Base-by-base conservation (phyloP, 768 basidiomycete species). In the Trametes villosa region DNA sequence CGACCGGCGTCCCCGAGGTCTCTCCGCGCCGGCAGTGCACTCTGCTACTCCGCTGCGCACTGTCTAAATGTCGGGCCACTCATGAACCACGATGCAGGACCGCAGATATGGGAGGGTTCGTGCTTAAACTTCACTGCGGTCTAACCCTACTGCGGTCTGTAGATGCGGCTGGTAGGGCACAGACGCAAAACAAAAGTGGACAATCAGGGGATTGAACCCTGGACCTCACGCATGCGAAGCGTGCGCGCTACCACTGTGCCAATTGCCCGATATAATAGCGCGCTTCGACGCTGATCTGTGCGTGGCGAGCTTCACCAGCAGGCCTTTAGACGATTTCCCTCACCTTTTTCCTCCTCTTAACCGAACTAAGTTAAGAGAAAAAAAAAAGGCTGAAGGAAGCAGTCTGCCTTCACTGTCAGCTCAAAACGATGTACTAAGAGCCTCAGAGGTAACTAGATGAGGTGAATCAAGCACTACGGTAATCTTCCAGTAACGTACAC, bases 181-280 rank as follows among this genome's bases (percentile, higher is more conserved):
- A 7, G 15, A 34, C 7, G n/a, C 42, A 9, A 12, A 26, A 13
- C 20, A 45, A 24, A 29, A 44, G 33, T 73, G 72, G 72, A 73
- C 72, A 67, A 38, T 72, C 50, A 64, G 72, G 65, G 68, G 65
- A 65, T 73, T 70, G 72, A 73, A 73, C 68, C 65, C 72, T 64
- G 53, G 71, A 73, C 72, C 72, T 73, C 70, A 72, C 67, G 72
- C 72, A 68, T 72, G 72, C 72, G 68, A 73, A 73, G 72, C 72
- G 67, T 71, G 70, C 72, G 72, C 72, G 72, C 72, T 73, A 73
- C 72, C 72, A 73, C 72, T 73, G 72, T 71, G 72, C 72, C 70
- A 73, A 72, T 45, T 68, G 71, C 72, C 72, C 71, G 20, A 34
- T 53, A 17, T n/a, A n/a, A n/a, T n/a, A n/a, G n/a, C n/a, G n/a